Evolutionary conservation across 345 rosid genomes (phyloP).

Genomic region (Sonneratia caseolaris): DNA sequence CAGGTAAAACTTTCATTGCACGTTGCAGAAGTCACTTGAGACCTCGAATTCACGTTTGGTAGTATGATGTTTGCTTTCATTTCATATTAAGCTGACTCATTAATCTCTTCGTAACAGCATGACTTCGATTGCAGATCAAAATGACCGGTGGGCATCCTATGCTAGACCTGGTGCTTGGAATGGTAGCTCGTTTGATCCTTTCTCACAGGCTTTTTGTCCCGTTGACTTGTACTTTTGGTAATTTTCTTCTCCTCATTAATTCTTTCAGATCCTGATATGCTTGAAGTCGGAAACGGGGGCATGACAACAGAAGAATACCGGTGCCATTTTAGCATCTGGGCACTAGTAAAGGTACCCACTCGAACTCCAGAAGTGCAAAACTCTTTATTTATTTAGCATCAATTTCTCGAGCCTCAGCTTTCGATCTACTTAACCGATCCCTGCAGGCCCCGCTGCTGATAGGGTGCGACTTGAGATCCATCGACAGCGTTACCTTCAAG

Average conservation of each 20-base stretch:
- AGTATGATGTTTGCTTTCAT: not conserved
- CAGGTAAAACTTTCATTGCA: slow-evolving; percentile 16
- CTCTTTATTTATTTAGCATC: not conserved
- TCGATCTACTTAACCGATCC: not conserved
- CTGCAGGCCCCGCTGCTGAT: slow-evolving; percentile 63
- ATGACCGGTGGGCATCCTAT: slow-evolving; percentile 36
- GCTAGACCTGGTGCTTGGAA: slow-evolving; percentile 55
- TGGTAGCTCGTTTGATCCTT: slow-evolving; percentile 13
- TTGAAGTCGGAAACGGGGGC: slow-evolving; percentile 33
- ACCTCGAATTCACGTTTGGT: not conserved
- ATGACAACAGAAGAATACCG: slow-evolving; percentile 25
- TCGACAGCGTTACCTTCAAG: slow-evolving; percentile 46
- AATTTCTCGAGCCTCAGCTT: not conserved
- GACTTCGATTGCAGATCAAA: slow-evolving; percentile 24
- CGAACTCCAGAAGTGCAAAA: not conserved
- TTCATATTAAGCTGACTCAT: not conserved
- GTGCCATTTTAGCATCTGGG: slow-evolving; percentile 31
- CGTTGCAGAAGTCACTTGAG: no score
- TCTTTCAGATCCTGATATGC: slow-evolving; percentile 29
- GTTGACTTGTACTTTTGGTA: not conserved
- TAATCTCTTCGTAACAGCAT: slow-evolving; percentile 19
- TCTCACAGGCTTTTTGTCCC: not conserved
- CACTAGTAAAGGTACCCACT: slow-evolving; percentile 15
- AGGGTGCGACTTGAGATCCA: slow-evolving; percentile 71
- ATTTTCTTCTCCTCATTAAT: not conserved